A percentile compares a stretch with the other conserved stretches of the same genome.
Evolutionary conservation across 1,139 yeast genomes (phyloP).

Genomic region (Blastobotrys illinoisensis): DNA sequence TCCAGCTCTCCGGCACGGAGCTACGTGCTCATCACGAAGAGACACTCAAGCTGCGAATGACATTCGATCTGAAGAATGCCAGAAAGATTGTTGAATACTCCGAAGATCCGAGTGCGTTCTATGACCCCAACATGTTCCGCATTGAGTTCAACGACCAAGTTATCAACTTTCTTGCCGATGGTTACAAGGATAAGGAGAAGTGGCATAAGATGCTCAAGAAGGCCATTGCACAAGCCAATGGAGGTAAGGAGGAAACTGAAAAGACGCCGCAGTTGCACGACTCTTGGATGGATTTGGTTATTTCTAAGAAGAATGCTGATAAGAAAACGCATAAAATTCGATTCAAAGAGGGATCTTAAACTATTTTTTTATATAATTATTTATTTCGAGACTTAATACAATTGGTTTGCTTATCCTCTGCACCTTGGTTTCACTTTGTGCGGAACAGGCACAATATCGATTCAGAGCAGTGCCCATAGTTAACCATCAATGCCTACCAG

Average conservation of each 20-base stretch:
- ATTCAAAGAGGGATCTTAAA: neutral
- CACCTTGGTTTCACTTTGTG: no score
- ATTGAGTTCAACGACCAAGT: neutral
- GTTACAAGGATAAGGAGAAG: neutral
- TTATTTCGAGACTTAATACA: neutral
- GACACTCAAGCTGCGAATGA: constrained; percentile 57
- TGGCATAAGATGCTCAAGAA: neutral
- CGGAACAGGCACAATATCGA: no score
- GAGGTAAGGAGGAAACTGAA: neutral
- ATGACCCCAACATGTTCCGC: constrained; percentile 2
- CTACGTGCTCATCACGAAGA: constrained; percentile 62
- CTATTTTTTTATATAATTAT: neutral
- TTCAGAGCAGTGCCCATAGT: no score
- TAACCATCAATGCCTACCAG: no score
- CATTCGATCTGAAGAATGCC: constrained; percentile 57
- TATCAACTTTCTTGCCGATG: neutral
- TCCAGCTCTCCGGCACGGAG: constrained; percentile 52
- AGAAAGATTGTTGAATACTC: constrained; percentile 28
- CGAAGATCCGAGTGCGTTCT: constrained; percentile 25
- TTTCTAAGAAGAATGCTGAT: neutral
- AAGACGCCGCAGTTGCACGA: neutral
- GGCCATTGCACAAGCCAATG: neutral
- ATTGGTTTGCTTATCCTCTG: neutral
- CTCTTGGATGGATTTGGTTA: neutral
- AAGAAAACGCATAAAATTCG: neutral